Evolutionary conservation across 75 land plant species (phyloP).

Genomic region (Azolla pinnata): DNA sequence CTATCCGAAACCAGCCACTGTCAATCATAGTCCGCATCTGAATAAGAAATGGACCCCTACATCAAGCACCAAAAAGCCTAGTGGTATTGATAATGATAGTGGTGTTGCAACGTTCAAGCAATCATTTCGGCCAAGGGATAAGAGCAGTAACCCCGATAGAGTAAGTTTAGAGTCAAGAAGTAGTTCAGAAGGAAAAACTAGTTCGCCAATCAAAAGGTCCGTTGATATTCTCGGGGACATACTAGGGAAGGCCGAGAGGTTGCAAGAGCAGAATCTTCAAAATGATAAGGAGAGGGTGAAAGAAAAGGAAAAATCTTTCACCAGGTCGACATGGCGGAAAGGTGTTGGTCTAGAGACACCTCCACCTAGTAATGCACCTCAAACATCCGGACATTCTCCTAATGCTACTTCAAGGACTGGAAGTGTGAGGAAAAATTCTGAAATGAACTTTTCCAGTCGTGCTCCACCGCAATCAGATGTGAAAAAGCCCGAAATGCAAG

Average conservation of each 20-base stretch:
- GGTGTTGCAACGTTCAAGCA: background rate
- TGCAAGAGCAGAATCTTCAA: slow-evolving; percentile 24
- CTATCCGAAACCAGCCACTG: background rate
- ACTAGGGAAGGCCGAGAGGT: slow-evolving; percentile 66
- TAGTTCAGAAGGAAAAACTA: no score
- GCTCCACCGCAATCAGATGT: slow-evolving; percentile 16
- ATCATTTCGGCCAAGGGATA: slow-evolving; percentile 17
- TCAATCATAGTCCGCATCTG: no score
- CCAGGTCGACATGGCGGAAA: slow-evolving; percentile 13
- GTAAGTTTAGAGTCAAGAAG: background rate
- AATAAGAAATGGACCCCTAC: no score
- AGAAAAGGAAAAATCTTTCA: slow-evolving; percentile 2
- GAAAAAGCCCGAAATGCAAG: slow-evolving; percentile 16
- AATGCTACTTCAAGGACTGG: background rate
- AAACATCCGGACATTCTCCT: slow-evolving; percentile 6
- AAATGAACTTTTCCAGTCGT: slow-evolving; percentile 17
- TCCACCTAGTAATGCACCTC: background rate
- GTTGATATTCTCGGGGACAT: slow-evolving; percentile 54
- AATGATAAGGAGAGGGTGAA: slow-evolving; percentile 10
- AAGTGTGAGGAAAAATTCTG: background rate
- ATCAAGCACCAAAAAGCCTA: slow-evolving; percentile 3
- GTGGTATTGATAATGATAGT: background rate
- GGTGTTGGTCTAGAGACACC: slow-evolving; percentile 3
- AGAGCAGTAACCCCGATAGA: slow-evolving; percentile 11
- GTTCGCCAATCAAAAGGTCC: no score